Conservation (phyloP, 176 grass and related monocot species). For the Eragrostis nindensis region DNA sequence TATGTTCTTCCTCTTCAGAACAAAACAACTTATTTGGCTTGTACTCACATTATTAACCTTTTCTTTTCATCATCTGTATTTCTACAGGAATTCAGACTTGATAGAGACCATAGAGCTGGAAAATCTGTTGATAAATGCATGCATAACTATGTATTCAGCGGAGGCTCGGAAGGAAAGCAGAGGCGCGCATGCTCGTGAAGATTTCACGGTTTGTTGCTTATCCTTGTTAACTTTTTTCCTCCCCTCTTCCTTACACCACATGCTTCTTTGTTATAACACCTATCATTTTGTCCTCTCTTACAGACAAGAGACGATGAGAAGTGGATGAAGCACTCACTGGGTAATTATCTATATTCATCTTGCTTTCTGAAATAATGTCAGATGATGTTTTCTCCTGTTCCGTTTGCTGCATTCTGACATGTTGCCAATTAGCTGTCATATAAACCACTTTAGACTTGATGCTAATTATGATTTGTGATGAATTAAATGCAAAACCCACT, state of each 20-base stretch:
- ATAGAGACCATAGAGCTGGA: constrained; percentile 93
- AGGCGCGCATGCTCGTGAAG: constrained; percentile 95
- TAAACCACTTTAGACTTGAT: neutral
- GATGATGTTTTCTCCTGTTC: neutral
- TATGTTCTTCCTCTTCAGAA: constrained; percentile 36
- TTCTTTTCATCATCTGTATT: constrained; percentile 16
- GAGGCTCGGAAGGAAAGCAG: constrained; percentile 96
- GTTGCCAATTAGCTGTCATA: neutral
- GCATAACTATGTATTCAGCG: constrained; percentile 89
- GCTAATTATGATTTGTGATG: neutral
- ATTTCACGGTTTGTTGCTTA: constrained; percentile 78
- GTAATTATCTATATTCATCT: constrained; percentile 52
- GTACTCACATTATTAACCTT: constrained; percentile 19
- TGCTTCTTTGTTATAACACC: constrained; percentile 5
- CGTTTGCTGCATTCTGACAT: neutral
- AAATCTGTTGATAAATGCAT: constrained; percentile 96
- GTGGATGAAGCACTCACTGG: constrained; percentile 85
- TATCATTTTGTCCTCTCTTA: constrained; percentile 29
- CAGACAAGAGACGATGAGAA: constrained; percentile 88
- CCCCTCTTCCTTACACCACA: neutral
- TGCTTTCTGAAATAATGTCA: constrained; percentile 10
- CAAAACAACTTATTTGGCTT: constrained; percentile 5
- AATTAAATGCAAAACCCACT: neutral
- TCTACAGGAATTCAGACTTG: constrained; percentile 87
- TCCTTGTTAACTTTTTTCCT: too few relatives aligned